Evolutionary conservation across 2,329 filamentous ascomycete genomes (phyloP).

Genomic region (Fusarium verrucosum): DNA sequence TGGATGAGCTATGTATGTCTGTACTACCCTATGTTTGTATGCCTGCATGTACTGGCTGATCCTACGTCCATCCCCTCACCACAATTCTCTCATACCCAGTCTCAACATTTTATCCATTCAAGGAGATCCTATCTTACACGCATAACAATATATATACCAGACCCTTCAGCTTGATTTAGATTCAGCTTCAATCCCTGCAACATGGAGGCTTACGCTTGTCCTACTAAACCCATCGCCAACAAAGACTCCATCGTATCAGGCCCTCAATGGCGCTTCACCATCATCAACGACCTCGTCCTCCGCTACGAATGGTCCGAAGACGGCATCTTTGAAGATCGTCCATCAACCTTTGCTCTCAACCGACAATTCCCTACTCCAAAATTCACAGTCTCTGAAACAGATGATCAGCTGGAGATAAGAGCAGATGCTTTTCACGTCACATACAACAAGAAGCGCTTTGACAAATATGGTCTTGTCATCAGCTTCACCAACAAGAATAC

Average conservation of each 20-base stretch:
- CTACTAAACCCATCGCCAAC: constrained; percentile 31
- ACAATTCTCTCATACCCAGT: constrained; percentile 5
- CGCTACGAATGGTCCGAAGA: constrained; percentile 71
- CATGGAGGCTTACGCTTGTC: constrained; percentile 37
- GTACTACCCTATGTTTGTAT: constrained; percentile 1
- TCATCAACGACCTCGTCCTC: constrained; percentile 65
- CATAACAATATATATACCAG: not conserved
- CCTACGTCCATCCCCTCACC: constrained; percentile 16
- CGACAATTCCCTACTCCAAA: constrained; percentile 55
- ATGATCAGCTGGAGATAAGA: constrained; percentile 62
- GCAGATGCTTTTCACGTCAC: constrained; percentile 64
- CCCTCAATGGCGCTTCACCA: constrained; percentile 64
- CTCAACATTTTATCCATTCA: not conserved
- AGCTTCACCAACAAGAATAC: constrained; percentile 54
- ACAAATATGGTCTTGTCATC: constrained; percentile 58
- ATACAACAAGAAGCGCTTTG: constrained; percentile 68
- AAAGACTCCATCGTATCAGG: constrained; percentile 32
- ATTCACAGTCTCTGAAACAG: constrained; percentile 58
- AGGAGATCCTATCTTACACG: not conserved
- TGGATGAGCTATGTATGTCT: not conserved
- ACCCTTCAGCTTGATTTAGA: not conserved
- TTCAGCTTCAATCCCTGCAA: not conserved
- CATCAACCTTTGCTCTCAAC: constrained; percentile 69
- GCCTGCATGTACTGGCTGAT: not conserved
- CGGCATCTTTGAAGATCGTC: constrained; percentile 68